phyloP scores from a whole-genome alignment of 768 basidiomycete genomes.

The Mycena vitilis region DNA sequence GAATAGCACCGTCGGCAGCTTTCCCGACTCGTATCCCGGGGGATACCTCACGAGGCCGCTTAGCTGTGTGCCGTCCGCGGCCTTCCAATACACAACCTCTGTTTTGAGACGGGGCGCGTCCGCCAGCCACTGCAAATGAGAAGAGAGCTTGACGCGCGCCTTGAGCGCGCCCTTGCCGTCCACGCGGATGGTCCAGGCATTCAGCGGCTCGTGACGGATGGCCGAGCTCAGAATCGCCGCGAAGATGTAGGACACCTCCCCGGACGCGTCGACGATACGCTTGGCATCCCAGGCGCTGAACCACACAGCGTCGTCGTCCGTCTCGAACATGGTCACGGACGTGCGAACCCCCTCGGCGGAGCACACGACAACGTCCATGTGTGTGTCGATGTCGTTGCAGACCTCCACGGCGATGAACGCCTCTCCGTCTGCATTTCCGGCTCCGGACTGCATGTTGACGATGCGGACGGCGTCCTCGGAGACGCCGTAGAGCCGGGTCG shows the following conservation, averaged over 20 bases:
- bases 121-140: slow-evolving; percentile 48
- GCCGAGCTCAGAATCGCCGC: slow-evolving; percentile 49
- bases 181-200: slow-evolving; percentile 48
- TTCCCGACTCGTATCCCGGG: slow-evolving; percentile 38
- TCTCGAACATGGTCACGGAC: slow-evolving; percentile 44
- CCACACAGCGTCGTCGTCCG: slow-evolving; percentile 49
- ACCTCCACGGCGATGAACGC: slow-evolving; percentile 49
- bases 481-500: slow-evolving; percentile 43
- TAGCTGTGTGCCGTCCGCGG: slow-evolving; percentile 44
- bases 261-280: slow-evolving; percentile 38
- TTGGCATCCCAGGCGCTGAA: slow-evolving; percentile 52
- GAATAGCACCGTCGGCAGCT: slow-evolving; percentile 46
- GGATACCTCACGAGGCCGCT: slow-evolving; percentile 49
- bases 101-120: slow-evolving; percentile 42
- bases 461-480: slow-evolving; percentile 49
- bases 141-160: slow-evolving; percentile 43
- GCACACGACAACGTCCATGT: slow-evolving; percentile 48
- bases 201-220: slow-evolving; percentile 47
- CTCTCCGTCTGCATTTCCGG: slow-evolving; percentile 18
- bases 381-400: slow-evolving; percentile 55
- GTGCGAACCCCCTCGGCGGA: slow-evolving; percentile 30
- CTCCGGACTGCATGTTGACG: slow-evolving; percentile 45
- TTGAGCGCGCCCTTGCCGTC: slow-evolving; percentile 29
- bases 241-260: slow-evolving; percentile 41
- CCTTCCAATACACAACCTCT: slow-evolving; percentile 45